These are phyloP conservation scores for Geranium brycei DNA, from an alignment of 345 rosid species.

Conservation along the genomic window DNA sequence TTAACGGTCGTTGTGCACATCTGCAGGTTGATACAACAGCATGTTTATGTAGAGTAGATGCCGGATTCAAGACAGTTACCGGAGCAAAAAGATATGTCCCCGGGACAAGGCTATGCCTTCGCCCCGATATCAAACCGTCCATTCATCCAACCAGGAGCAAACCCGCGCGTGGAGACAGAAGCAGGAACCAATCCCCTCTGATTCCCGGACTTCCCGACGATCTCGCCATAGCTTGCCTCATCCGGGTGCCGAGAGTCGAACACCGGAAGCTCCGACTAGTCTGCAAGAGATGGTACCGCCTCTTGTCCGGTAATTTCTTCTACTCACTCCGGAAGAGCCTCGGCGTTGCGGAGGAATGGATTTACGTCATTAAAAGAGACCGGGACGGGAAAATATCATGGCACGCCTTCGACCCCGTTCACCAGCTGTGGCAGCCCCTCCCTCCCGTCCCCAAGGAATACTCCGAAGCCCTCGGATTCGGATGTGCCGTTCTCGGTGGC, in stretches of 20 bases:
- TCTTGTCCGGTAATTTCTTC: constrained; percentile 49
- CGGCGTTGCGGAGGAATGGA: constrained; percentile 67
- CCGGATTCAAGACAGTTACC: constrained; percentile 60
- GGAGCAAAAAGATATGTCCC: constrained; percentile 60
- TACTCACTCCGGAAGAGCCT: constrained; percentile 58
- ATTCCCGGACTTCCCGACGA: constrained; percentile 73
- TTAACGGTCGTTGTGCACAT: constrained; percentile 6
- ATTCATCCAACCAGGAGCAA: constrained; percentile 55
- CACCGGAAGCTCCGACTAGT: constrained; percentile 62
- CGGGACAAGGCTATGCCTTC: constrained; percentile 58
- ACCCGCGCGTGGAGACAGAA: constrained; percentile 46
- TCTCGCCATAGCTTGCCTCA: constrained; percentile 75
- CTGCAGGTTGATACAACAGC: constrained; percentile 67
- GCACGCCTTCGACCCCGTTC: constrained; percentile 67
- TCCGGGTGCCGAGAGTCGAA: constrained; percentile 51
- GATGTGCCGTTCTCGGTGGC: constrained; percentile 68
- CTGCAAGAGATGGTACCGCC: constrained; percentile 69
- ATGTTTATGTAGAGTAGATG: constrained; percentile 67
- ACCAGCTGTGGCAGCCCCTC: constrained; percentile 70
- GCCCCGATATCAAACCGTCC: constrained; percentile 58
- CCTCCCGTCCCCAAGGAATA: constrained; percentile 71
- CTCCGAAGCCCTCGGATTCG: constrained; percentile 61
- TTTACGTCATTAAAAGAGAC: constrained; percentile 57
- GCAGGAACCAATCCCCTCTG: constrained; percentile 49
- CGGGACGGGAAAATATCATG: constrained; percentile 63